Evolutionary conservation across 495 filamentous ascomycete genomes (phyloP).

Genomic region (Umbilicaria muhlenbergii): DNA sequence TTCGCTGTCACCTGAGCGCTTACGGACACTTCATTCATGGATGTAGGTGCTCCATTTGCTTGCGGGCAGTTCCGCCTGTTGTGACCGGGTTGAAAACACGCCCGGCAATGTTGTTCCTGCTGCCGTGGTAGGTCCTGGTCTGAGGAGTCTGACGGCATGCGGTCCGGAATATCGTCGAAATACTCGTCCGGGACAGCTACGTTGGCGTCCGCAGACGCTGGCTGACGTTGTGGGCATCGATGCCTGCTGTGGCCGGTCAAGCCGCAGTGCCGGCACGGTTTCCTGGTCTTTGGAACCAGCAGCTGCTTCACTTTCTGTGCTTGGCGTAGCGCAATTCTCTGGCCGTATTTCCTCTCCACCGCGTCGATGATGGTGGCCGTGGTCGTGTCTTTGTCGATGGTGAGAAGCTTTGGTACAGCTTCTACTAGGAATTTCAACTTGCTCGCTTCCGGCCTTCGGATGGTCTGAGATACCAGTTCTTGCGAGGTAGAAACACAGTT

Average conservation of each 20-base stretch:
- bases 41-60: neutral
- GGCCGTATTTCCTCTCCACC: slow-evolving; percentile 12
- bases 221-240: slow-evolving; percentile 2
- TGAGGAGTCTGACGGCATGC: neutral
- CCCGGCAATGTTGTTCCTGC: neutral
- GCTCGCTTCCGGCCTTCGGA: slow-evolving; percentile 14
- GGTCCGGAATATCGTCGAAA: too few relatives aligned
- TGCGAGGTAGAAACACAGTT: slow-evolving; percentile 14
- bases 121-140: neutral
- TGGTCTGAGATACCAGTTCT: slow-evolving; percentile 10
- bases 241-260: slow-evolving; percentile 9
- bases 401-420: slow-evolving; percentile 12
- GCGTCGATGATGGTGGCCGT: slow-evolving; percentile 10
- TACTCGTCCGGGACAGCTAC: too few relatives aligned
- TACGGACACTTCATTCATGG: too few relatives aligned
- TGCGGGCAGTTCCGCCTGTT: neutral
- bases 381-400: slow-evolving; percentile 9
- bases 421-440: slow-evolving; percentile 15
- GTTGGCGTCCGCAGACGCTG: too few relatives aligned
- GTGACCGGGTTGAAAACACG: slow-evolving; percentile 3
- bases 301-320: slow-evolving; percentile 14
- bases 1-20: too few relatives aligned
- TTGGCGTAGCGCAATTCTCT: slow-evolving; percentile 12
- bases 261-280: slow-evolving; percentile 14
- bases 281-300: slow-evolving; percentile 9